Conservation (phyloP, 2,329 filamentous ascomycete species). For the Zymoseptoria crescenta region DNA sequence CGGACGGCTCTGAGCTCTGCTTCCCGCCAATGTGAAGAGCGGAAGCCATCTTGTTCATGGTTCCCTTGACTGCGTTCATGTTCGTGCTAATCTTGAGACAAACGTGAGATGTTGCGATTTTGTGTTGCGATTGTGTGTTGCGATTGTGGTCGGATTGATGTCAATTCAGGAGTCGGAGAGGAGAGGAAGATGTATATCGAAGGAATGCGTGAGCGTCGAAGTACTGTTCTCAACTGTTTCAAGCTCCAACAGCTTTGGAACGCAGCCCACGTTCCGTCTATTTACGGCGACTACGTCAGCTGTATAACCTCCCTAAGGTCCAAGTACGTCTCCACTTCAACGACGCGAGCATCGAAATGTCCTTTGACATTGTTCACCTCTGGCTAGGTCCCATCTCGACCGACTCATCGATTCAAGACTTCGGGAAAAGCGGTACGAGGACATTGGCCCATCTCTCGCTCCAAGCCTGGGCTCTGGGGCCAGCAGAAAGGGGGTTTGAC, state of each 20-base stretch:
- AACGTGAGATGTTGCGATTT: background rate
- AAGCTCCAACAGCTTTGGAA: background rate
- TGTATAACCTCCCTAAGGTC: background rate
- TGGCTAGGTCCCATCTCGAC: background rate
- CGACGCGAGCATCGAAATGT: background rate
- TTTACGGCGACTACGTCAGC: background rate
- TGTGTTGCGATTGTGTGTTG: too few species aligned
- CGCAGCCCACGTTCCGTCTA: background rate
- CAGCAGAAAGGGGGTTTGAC: background rate
- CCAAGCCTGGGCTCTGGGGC: background rate
- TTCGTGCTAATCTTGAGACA: background rate
- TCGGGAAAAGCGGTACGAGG: background rate
- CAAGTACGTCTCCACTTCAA: too few species aligned
- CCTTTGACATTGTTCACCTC: background rate
- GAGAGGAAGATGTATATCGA: background rate
- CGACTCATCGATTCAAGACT: background rate
- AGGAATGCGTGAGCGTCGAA: background rate
- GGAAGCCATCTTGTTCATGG: constrained; percentile 15
- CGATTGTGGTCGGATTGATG: background rate
- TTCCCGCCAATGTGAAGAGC: constrained; percentile 18
- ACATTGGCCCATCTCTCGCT: background rate
- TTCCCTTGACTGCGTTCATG: constrained; percentile 18
- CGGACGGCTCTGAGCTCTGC: constrained; percentile 24
- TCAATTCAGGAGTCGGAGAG: background rate
- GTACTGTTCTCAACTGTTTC: background rate